Evolutionary conservation across 2,329 filamentous ascomycete genomes (phyloP).

Genomic region (Zopfia rhizophila): DNA sequence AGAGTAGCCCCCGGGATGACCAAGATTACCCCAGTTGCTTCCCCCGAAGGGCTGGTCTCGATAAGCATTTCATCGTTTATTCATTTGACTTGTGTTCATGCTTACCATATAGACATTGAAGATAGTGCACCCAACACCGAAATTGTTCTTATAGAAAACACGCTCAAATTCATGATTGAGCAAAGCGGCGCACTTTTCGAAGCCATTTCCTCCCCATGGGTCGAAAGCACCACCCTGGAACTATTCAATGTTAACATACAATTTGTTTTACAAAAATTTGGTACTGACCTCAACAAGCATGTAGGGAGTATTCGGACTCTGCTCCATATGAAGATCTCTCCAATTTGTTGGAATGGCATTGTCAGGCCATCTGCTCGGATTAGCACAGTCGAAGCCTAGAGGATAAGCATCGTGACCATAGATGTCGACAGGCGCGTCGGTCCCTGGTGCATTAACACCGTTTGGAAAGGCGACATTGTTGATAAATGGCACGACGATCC

Average conservation of each 20-base stretch:
- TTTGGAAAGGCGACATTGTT: conserved; percentile 72
- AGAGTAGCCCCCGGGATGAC: conserved; percentile 66
- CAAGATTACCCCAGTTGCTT: conserved; percentile 84
- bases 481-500: conserved; percentile 77
- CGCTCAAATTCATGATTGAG: conserved; percentile 77
- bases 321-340: conserved; percentile 62
- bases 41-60: conserved; percentile 69
- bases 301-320: conserved; percentile 72
- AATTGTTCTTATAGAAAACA: conserved; percentile 80
- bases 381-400: conserved; percentile 67
- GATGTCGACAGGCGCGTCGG: conserved; percentile 66
- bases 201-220: conserved; percentile 76
- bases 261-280: too few species aligned
- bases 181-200: conserved; percentile 71
- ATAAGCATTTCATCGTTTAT: too few species aligned
- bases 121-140: conserved; percentile 71
- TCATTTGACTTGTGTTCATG: too few species aligned
- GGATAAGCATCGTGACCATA: conserved; percentile 74
- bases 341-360: conserved; percentile 65
- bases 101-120: conserved; percentile 75
- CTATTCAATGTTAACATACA: too few species aligned
- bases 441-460: conserved; percentile 71
- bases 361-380: conserved; percentile 69
- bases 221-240: conserved; percentile 77
- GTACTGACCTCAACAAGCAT: conserved; percentile 66